Conservation (phyloP, 306 rosid genomes). For the Vigna angularis region DNA sequence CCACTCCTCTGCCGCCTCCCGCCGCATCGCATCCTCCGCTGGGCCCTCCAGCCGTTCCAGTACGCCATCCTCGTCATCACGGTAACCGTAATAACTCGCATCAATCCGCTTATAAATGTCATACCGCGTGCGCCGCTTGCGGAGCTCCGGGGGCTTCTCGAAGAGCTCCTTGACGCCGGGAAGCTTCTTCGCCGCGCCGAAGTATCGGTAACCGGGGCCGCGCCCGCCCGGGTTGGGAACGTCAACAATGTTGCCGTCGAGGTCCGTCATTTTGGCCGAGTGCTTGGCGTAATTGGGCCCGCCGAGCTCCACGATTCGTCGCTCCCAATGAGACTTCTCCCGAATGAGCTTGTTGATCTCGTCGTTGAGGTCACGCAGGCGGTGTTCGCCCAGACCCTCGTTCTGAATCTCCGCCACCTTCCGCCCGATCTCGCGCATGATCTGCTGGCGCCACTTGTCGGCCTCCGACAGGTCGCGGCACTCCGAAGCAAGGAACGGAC, state of each 20-base stretch:
- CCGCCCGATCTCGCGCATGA: conserved; percentile 95
- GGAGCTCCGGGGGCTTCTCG: conserved; percentile 88
- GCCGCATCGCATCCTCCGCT: conserved; percentile 68
- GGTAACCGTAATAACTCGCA: conserved; percentile 88
- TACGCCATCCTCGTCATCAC: conserved; percentile 94
- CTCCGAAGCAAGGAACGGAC: conserved; percentile 80
- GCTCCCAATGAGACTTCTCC: conserved; percentile 86
- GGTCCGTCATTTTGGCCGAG: conserved; percentile 90
- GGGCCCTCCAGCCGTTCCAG: conserved; percentile 71
- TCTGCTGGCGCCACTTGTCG: conserved; percentile 89
- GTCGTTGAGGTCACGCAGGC: conserved; percentile 93
- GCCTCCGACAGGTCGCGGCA: conserved; percentile 97
- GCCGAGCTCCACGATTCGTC: conserved; percentile 87
- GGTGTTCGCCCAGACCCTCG: conserved; percentile 96
- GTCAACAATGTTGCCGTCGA: conserved; percentile 92
- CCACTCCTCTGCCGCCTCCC: conserved; percentile 80
- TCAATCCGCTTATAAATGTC: conserved; percentile 92
- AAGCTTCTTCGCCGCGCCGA: conserved; percentile 89
- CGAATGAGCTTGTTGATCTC: conserved; percentile 90
- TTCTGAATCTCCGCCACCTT: conserved; percentile 98
- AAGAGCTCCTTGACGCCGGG: conserved; percentile 87
- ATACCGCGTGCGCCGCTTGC: conserved; percentile 82
- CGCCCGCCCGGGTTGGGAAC: conserved; percentile 96
- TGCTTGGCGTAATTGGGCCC: conserved; percentile 74
- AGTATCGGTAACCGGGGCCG: conserved; percentile 89